Conservation (phyloP, 768 basidiomycete species). For the Phaeotremella fagi region DNA sequence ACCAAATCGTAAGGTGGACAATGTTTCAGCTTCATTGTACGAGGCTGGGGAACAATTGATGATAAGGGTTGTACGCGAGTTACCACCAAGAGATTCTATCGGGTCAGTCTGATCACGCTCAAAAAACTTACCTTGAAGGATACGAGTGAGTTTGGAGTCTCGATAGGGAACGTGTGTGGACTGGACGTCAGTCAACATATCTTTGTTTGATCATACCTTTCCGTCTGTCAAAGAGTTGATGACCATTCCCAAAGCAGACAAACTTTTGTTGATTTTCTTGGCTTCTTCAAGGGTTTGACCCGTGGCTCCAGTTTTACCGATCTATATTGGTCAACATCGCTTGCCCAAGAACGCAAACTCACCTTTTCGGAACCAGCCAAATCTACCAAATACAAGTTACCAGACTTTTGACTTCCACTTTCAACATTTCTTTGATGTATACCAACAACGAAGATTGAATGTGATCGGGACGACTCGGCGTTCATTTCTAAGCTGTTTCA, state of each 20-base stretch:
- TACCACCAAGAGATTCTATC: constrained; percentile 48
- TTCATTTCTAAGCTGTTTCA: constrained; percentile 99
- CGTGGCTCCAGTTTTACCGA: constrained; percentile 97
- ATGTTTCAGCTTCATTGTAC: constrained; percentile 94
- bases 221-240: constrained; percentile 96
- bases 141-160: constrained; percentile 97
- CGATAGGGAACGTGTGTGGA: constrained; percentile 96
- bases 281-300: constrained; percentile 98
- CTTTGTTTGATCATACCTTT: constrained; percentile 69
- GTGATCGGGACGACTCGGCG: constrained; percentile 96
- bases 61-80: constrained; percentile 78
- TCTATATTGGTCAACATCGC: constrained; percentile 19
- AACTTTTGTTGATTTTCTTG: constrained; percentile 99
- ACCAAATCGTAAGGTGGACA: constrained; percentile 96
- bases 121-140: constrained; percentile 92
- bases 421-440: constrained; percentile 96
- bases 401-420: constrained; percentile 89
- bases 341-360: not conserved
- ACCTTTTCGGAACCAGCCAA: constrained; percentile 96
- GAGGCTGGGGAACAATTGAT: constrained; percentile 92
- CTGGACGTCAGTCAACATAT: constrained; percentile 50
- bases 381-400: constrained; percentile 95
- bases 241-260: constrained; percentile 98
- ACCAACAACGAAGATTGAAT: constrained; percentile 97
- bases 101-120: no score